phyloP scores from a whole-genome alignment of 179 eudicot species.

The Pouteria campechiana region DNA sequence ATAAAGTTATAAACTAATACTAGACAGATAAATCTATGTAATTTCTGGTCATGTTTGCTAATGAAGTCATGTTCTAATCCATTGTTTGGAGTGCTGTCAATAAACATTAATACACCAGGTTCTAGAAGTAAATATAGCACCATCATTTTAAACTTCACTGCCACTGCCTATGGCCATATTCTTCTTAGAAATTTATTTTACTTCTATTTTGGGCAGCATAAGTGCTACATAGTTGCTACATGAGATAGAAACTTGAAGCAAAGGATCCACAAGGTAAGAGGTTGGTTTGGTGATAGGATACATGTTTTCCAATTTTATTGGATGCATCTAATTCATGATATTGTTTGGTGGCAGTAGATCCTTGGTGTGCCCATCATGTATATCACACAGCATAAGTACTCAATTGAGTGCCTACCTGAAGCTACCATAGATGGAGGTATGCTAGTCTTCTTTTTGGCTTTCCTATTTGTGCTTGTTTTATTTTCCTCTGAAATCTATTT shows the following conservation, averaged over 20 bases:
- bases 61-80: too few relatives aligned
- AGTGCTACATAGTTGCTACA: constrained; percentile 95
- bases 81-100: too few relatives aligned
- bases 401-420: constrained; percentile 92
- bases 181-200: background rate
- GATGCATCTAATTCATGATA: background rate
- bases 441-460: too few relatives aligned
- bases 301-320: background rate
- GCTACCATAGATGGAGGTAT: constrained; percentile 98
- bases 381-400: constrained; percentile 78
- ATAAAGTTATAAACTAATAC: too few relatives aligned
- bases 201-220: constrained; percentile 51
- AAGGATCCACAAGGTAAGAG: constrained; percentile 79
- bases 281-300: background rate
- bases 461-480: too few relatives aligned
- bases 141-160: too few relatives aligned
- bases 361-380: constrained; percentile 99
- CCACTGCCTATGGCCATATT: too few relatives aligned
- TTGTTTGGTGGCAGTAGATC: constrained; percentile 20
- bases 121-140: too few relatives aligned
- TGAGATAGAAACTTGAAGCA: constrained; percentile 97
- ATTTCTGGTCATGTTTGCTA: too few relatives aligned
- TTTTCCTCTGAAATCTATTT: too few relatives aligned
- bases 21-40: too few relatives aligned
- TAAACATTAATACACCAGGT: too few relatives aligned